Percentiles rank a stretch among this genome's conserved stretches.
Evolutionary conservation across 257 asterid genomes (phyloP).

Genomic region (Nicotiana sylvestris): DNA sequence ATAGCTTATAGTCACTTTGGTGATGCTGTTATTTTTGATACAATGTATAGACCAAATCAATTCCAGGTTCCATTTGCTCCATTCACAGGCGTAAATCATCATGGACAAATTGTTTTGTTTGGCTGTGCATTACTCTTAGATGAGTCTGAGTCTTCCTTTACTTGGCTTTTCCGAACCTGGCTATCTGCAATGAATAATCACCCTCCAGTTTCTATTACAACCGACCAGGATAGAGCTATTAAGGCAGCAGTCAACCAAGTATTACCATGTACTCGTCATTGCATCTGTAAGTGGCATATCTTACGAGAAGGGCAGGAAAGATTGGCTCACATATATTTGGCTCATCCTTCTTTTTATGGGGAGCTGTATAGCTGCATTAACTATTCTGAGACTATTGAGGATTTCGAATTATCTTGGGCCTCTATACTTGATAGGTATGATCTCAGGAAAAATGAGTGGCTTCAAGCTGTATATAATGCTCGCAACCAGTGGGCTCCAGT

Average conservation of each 20-base stretch:
- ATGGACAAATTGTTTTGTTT: constrained; percentile 66
- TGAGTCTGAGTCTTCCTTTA: constrained; percentile 71
- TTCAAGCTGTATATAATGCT: constrained; percentile 76
- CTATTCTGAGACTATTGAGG: constrained; percentile 65
- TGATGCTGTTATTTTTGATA: constrained; percentile 69
- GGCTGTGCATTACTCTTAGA: constrained; percentile 81
- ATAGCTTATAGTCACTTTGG: constrained; percentile 63
- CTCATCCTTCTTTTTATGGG: constrained; percentile 63
- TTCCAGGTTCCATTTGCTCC: constrained; percentile 82
- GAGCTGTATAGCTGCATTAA: constrained; percentile 72
- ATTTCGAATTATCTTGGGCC: constrained; percentile 68
- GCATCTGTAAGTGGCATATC: constrained; percentile 82
- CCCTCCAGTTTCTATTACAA: constrained; percentile 65
- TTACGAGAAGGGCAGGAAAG: constrained; percentile 90
- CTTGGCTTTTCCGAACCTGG: constrained; percentile 74
- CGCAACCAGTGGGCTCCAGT: constrained; percentile 87
- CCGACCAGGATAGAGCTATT: constrained; percentile 85
- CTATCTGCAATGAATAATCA: constrained; percentile 62
- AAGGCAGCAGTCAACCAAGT: constrained; percentile 63
- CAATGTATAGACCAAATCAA: constrained; percentile 79
- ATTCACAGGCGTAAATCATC: constrained; percentile 76
- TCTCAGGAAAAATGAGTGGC: constrained; percentile 64
- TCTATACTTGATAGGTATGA: constrained; percentile 59
- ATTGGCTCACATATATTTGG: constrained; percentile 56
- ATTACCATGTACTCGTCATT: constrained; percentile 69